Conservation (phyloP, 306 rosid genomes). For the Delonix regia region DNA sequence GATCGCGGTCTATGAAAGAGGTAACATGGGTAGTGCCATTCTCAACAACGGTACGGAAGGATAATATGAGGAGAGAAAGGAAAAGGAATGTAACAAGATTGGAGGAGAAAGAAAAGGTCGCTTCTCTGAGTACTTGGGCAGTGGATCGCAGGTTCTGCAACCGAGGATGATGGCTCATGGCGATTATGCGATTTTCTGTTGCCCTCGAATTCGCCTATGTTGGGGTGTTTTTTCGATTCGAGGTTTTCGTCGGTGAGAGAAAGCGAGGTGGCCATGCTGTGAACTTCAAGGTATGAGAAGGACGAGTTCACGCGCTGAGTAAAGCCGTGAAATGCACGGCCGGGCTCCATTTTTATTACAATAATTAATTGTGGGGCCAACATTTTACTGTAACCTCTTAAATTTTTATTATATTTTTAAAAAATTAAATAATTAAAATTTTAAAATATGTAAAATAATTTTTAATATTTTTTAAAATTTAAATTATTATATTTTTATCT, state of each 20-base stretch:
- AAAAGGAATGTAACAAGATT: slow-evolving; percentile 67
- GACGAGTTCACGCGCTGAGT: not conserved
- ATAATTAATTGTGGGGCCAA: not conserved
- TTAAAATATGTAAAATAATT: no score
- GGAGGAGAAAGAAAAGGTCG: slow-evolving; percentile 54
- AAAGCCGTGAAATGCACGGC: not conserved
- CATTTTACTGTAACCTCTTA: not conserved
- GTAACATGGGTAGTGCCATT: slow-evolving; percentile 70
- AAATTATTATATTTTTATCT: no score
- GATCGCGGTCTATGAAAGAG: slow-evolving; percentile 85
- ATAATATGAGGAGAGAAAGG: slow-evolving; percentile 78
- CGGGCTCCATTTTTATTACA: not conserved
- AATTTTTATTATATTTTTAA: no score
- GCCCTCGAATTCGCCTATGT: not conserved
- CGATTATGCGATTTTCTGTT: slow-evolving; percentile 21
- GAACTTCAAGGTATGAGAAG: not conserved
- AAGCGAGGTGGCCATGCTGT: slow-evolving; percentile 20
- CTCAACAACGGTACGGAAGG: slow-evolving; percentile 76
- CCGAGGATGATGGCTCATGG: slow-evolving; percentile 73
- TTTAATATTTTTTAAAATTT: no score
- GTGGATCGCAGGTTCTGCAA: slow-evolving; percentile 75
- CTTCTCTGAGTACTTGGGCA: slow-evolving; percentile 51
- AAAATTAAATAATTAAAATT: no score
- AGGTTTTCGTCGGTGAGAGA: slow-evolving; percentile 20
- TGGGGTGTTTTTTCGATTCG: not conserved